A percentile compares a stretch with the other conserved stretches of the same genome.
Conservation (phyloP, 805 yeast species). For the Saturnispora galanensis region DNA sequence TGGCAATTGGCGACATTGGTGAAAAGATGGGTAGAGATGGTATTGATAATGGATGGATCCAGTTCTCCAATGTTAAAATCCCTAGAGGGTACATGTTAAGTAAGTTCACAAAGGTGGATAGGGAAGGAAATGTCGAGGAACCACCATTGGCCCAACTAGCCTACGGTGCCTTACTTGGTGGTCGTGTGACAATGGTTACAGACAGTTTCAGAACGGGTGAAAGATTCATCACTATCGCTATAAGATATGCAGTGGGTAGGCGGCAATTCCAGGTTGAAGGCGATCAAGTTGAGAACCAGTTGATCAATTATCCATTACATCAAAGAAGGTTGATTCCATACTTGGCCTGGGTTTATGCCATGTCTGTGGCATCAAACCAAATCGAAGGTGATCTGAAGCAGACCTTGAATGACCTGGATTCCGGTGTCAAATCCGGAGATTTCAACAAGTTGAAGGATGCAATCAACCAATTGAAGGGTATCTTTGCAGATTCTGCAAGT, state of each 20-base stretch:
- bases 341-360: constrained; percentile 67
- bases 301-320: constrained; percentile 81
- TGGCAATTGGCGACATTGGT: constrained; percentile 85
- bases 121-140: constrained; percentile 57
- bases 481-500: constrained; percentile 80
- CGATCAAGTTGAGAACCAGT: constrained; percentile 49
- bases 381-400: constrained; percentile 42
- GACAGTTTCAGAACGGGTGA: constrained; percentile 79
- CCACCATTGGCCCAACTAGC: constrained; percentile 86
- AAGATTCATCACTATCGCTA: constrained; percentile 72
- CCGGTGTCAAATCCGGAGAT: constrained; percentile 38
- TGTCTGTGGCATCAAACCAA: constrained; percentile 60
- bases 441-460: constrained; percentile 36
- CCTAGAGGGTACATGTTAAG: constrained; percentile 79
- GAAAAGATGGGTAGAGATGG: constrained; percentile 95
- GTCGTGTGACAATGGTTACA: constrained; percentile 82
- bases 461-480: constrained; percentile 57
- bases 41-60: constrained; percentile 95
- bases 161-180: constrained; percentile 78
- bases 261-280: constrained; percentile 61
- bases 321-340: constrained; percentile 83
- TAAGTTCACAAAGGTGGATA: constrained; percentile 63
- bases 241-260: constrained; percentile 83
- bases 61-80: constrained; percentile 71
- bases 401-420: constrained; percentile 45